phyloP scores from a whole-genome alignment of 1,139 yeast genomes.

The Pichia sp. region DNA sequence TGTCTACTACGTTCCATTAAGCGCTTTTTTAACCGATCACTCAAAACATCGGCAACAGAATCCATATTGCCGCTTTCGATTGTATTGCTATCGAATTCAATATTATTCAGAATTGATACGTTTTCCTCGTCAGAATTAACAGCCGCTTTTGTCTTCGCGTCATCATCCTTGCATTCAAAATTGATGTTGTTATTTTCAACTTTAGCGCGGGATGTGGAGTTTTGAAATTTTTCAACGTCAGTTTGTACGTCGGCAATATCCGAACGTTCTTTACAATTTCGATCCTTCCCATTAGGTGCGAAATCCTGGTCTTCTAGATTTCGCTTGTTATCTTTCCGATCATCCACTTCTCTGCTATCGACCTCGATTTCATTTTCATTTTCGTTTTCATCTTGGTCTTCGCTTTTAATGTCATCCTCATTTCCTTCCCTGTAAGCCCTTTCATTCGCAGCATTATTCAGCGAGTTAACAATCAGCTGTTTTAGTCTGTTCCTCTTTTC shows the following conservation, averaged over 20 bases:
- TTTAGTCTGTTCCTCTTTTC: constrained; percentile 27
- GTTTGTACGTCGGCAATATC: too few species aligned
- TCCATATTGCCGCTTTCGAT: too few species aligned
- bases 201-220: too few species aligned
- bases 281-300: too few species aligned
- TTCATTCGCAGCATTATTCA: constrained; percentile 5
- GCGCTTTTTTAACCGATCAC: constrained; percentile 23
- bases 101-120: not conserved
- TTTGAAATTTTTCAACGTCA: too few species aligned
- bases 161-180: too few species aligned
- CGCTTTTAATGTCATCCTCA: not conserved
- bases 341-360: not conserved
- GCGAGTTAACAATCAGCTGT: constrained; percentile 10
- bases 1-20: constrained; percentile 15
- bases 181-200: too few species aligned
- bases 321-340: too few species aligned
- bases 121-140: not conserved
- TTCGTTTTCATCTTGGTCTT: not conserved
- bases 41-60: constrained; percentile 13
- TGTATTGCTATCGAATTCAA: not conserved
- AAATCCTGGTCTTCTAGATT: too few species aligned
- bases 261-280: too few species aligned
- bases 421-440: not conserved
- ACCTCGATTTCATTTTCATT: not conserved
- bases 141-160: too few species aligned